These are phyloP conservation scores for Cylindrotheca closterium DNA, from an alignment of 108 stramenopile species.

Conservation along the genomic window DNA sequence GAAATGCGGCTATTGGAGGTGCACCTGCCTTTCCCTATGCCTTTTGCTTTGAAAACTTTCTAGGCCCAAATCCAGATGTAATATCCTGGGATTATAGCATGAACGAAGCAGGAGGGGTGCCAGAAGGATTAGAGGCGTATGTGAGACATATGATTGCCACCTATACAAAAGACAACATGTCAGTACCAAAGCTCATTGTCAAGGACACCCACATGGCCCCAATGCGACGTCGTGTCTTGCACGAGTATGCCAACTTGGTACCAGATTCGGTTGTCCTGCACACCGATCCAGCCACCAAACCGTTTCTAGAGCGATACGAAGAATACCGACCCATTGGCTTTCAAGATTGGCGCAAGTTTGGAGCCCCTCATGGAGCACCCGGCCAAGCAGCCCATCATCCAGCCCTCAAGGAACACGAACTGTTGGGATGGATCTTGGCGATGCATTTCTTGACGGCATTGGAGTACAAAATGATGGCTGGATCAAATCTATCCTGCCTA, in stretches of 20 bases:
- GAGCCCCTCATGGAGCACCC: conserved; percentile 60
- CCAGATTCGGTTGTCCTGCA: conserved; percentile 48
- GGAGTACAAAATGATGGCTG: conserved; percentile 28
- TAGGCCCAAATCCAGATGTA: conserved; percentile 54
- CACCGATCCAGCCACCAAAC: conserved; percentile 44
- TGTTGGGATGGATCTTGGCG: conserved; percentile 61
- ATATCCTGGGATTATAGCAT: conserved; percentile 77
- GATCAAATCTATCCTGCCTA: background rate
- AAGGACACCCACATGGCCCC: conserved; percentile 56
- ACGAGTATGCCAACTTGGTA: conserved; percentile 12
- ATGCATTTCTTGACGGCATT: conserved; percentile 69
- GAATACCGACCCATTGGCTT: conserved; percentile 51
- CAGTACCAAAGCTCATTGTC: conserved; percentile 58
- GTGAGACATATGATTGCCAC: conserved; percentile 41
- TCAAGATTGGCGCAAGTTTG: conserved; percentile 64
- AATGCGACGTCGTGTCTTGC: conserved; percentile 31
- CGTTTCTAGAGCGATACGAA: conserved; percentile 40
- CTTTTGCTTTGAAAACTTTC: conserved; percentile 63
- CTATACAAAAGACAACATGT: background rate
- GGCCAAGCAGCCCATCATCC: conserved; percentile 70
- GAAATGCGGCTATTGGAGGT: conserved; percentile 77
- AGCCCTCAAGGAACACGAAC: conserved; percentile 63
- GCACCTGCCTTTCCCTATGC: conserved; percentile 71
- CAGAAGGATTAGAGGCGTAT: conserved; percentile 57
- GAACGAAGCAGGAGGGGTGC: conserved; percentile 59